phyloP scores from a whole-genome alignment of 805 yeast species.

The Diddensiella caesifluorescens region DNA sequence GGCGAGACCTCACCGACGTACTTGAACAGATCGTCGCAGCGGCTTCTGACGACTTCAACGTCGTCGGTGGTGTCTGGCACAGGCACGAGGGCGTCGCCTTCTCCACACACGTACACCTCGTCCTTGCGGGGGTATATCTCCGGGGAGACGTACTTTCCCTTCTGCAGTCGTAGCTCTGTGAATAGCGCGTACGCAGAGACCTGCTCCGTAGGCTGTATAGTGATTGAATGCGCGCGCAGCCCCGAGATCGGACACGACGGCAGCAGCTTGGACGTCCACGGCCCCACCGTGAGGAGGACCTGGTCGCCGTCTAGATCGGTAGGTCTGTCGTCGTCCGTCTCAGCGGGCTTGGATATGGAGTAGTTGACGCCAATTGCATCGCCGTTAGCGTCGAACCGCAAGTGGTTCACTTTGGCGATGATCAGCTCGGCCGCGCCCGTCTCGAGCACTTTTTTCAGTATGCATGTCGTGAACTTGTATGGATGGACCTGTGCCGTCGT shows the following conservation, averaged over 20 bases:
- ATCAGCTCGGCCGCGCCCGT: constrained; percentile 78
- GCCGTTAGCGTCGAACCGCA: constrained; percentile 51
- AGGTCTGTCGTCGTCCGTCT: constrained; percentile 23
- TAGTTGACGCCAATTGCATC: constrained; percentile 70
- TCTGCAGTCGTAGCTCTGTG: constrained; percentile 78
- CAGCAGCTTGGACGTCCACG: constrained; percentile 89
- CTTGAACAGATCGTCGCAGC: constrained; percentile 80
- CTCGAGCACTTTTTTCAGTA: constrained; percentile 73
- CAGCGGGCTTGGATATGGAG: constrained; percentile 32
- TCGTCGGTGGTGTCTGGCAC: constrained; percentile 93
- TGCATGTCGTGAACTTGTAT: constrained; percentile 80
- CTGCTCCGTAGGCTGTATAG: constrained; percentile 72
- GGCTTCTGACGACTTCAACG: constrained; percentile 78
- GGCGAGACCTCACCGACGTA: constrained; percentile 74
- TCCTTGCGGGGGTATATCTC: constrained; percentile 93
- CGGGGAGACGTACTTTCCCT: constrained; percentile 60
- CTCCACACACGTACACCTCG: constrained; percentile 96
- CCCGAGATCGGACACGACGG: constrained; percentile 95
- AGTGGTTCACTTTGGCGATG: constrained; percentile 73
- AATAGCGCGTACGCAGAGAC: constrained; percentile 94
- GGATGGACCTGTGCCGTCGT: constrained; percentile 98
- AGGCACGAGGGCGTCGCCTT: constrained; percentile 85
- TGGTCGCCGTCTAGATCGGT: constrained; percentile 54
- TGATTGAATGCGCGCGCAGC: constrained; percentile 89
- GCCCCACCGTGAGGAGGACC: constrained; percentile 85